phyloP scores from a whole-genome alignment of 1,139 yeast genomes.

The Diutina rugosa region DNA sequence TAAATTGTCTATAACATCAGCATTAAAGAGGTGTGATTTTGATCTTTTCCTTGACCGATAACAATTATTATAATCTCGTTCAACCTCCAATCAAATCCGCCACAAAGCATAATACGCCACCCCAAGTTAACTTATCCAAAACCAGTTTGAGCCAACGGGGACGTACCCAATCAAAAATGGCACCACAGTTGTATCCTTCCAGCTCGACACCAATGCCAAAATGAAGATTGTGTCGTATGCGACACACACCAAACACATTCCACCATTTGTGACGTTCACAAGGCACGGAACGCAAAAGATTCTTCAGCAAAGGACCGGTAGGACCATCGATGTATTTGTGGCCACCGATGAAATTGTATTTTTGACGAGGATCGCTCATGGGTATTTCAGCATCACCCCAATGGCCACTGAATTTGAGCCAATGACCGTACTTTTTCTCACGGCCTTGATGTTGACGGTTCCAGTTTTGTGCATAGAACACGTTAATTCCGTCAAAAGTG shows the following conservation, averaged over 20 bases:
- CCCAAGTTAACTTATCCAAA: constrained; percentile 50
- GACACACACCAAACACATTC: constrained; percentile 62
- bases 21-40: too few species aligned
- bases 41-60: neutral
- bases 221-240: constrained; percentile 56
- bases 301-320: constrained; percentile 73
- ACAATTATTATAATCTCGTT: neutral
- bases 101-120: constrained; percentile 54
- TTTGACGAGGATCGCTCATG: constrained; percentile 63
- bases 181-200: constrained; percentile 64
- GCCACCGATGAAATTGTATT: constrained; percentile 71
- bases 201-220: constrained; percentile 85
- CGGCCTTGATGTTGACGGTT: constrained; percentile 36
- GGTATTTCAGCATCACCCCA: constrained; percentile 83
- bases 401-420: constrained; percentile 70
- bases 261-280: constrained; percentile 81
- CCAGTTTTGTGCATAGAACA: constrained; percentile 30
- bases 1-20: neutral
- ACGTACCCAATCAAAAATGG: constrained; percentile 36
- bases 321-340: constrained; percentile 91
- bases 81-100: neutral
- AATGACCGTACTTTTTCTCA: constrained; percentile 54
- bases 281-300: constrained; percentile 51
- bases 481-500: constrained; percentile 48
- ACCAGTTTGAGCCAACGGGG: constrained; percentile 35